Conservation (phyloP, 495 filamentous ascomycete genomes). For the Xylaria flabelliformis region DNA sequence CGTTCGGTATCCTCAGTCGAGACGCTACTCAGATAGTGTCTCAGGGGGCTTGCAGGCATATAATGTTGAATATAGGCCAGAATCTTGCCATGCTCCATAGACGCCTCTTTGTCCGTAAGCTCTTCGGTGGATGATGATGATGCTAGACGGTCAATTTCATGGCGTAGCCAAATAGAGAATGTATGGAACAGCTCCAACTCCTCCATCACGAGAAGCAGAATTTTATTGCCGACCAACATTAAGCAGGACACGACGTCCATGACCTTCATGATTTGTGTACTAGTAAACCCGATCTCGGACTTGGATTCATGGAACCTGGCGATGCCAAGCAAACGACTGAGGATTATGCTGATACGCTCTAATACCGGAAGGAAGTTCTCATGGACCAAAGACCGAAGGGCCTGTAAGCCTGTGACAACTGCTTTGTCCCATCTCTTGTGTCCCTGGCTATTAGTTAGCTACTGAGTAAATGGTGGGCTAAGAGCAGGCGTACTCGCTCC, state of each 20-base stretch:
- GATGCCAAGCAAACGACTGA: conserved; percentile 83
- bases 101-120: conserved; percentile 59
- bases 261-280: conserved; percentile 55
- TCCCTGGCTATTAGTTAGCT: conserved; percentile 59
- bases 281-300: conserved; percentile 67
- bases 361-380: conserved; percentile 87
- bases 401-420: conserved; percentile 75
- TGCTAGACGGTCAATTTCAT: conserved; percentile 75
- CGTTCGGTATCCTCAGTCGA: conserved; percentile 38
- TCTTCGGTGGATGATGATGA: conserved; percentile 58
- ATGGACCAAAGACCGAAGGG: conserved; percentile 77
- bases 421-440: conserved; percentile 97
- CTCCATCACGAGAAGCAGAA: conserved; percentile 72
- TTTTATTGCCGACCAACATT: conserved; percentile 73
- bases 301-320: conserved; percentile 78
- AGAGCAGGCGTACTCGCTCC: conserved; percentile 68
- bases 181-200: conserved; percentile 78
- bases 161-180: conserved; percentile 85
- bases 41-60: conserved; percentile 54
- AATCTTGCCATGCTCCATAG: conserved; percentile 60
- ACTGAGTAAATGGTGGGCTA: neutral
- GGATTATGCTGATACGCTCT: conserved; percentile 80
- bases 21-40: conserved; percentile 48
- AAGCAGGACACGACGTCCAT: conserved; percentile 78
- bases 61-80: conserved; percentile 59